Percentiles rank a stretch among this genome's conserved stretches.
Conservation (phyloP, 2,329 filamentous ascomycete genomes). For the Diaporthe aspalathi region DNA sequence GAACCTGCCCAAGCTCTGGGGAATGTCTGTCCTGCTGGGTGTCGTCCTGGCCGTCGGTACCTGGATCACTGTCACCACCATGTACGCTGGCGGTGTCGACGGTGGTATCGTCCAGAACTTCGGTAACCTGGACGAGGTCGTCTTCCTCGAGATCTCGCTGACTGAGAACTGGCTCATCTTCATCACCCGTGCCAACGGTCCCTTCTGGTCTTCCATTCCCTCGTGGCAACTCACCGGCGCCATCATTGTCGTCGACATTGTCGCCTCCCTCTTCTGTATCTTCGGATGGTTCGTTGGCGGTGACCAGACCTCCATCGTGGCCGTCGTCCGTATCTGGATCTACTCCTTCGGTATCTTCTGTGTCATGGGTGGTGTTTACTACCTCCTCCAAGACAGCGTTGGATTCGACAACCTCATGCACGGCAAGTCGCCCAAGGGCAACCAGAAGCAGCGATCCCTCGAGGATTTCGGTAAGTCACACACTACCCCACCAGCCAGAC, state of each 20-base stretch:
- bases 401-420: conserved; percentile 95
- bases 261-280: conserved; percentile 86
- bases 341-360: conserved; percentile 90
- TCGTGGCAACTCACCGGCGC: conserved; percentile 86
- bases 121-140: conserved; percentile 81
- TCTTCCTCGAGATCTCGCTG: conserved; percentile 91
- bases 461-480: conserved; percentile 85
- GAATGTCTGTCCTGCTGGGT: conserved; percentile 87
- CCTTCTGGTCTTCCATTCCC: conserved; percentile 90
- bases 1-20: conserved; percentile 95
- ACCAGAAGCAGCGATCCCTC: conserved; percentile 83
- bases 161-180: conserved; percentile 98
- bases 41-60: conserved; percentile 84
- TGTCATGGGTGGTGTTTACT: conserved; percentile 76
- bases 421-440: conserved; percentile 84
- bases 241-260: conserved; percentile 82
- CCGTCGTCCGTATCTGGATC: conserved; percentile 89
- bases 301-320: conserved; percentile 77
- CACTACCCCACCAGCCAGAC: neutral
- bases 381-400: conserved; percentile 82
- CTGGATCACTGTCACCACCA: conserved; percentile 90
- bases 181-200: conserved; percentile 92
- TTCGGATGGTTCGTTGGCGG: conserved; percentile 84
- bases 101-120: conserved; percentile 92
- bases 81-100: conserved; percentile 74